Base-by-base conservation (phyloP, 306 rosid species). In the Prunus mume region DNA sequence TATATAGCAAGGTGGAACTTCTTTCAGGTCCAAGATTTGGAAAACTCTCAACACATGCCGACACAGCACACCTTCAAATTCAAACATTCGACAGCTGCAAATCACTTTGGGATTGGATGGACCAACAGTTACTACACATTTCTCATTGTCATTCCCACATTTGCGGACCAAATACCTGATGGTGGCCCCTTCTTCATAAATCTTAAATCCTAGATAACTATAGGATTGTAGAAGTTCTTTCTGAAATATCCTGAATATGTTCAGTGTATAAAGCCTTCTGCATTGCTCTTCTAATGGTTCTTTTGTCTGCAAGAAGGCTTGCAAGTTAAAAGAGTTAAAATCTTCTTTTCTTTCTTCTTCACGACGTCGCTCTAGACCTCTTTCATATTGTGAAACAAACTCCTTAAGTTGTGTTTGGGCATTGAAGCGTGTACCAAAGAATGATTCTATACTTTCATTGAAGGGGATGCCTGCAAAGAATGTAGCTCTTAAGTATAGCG, bases 41-140 rank as follows among this genome's bases (percentile, higher is more conserved):
- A 95, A 82, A 74, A 95, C 97, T 83, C 97, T 88, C 82, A 95
- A 65, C 17, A 77, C 82, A 75, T 95, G 98, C 80, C 98, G 87
- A 72, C 98, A 95, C 69, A 92, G 91, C 75, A 95, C 79, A 25
- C 98, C 98, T 85, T 95, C 98, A 12, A 85, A 89, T 81, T 95
- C 97, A 83, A 92, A 95, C 98, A 95, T 95, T 85, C 79, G 96
- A 70, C 98, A 95, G 87, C 96, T 92, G 73, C 98, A 95, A 56
- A 82, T 74, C 65, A 84, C 83, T 25, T 72, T 85, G 72, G 89
- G 81, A 76, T 85, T 83, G 70, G 97, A 73, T 61, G 90, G 85
- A 81, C 75, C 76, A 73, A 86, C 83, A 24, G 93, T 90, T 38
- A 95, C 97, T 3, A 91, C 74, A 75, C 84, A 86, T 82, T 89